Percentiles rank a stretch among this genome's conserved stretches.
These are phyloP conservation scores for Scheffersomyces quercinus DNA, from an alignment of 1,139 yeast genomes.

Conservation along the genomic window DNA sequence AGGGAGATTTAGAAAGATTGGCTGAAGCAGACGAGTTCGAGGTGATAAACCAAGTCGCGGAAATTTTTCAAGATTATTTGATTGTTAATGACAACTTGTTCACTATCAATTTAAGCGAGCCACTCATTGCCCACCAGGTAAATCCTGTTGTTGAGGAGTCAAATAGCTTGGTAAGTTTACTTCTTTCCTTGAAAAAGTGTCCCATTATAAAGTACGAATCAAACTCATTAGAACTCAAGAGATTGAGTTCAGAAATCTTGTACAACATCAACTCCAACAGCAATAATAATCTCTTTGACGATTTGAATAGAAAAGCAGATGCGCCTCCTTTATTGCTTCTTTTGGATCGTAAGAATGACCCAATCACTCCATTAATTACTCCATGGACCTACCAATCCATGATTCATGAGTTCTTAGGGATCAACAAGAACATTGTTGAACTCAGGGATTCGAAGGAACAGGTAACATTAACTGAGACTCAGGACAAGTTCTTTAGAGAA, in stretches of 20 bases:
- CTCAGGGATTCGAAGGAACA: constrained; percentile 57
- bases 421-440: constrained; percentile 76
- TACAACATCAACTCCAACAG: constrained; percentile 59
- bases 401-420: constrained; percentile 90
- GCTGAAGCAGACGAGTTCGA: constrained; percentile 93
- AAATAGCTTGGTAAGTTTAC: constrained; percentile 60
- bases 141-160: constrained; percentile 42
- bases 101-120: constrained; percentile 30
- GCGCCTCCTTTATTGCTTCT: constrained; percentile 75
- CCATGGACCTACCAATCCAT: constrained; percentile 99
- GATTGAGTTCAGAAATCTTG: constrained; percentile 70
- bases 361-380: constrained; percentile 83
- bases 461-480: constrained; percentile 53
- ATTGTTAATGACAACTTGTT: constrained; percentile 72
- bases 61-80: constrained; percentile 80
- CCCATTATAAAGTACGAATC: constrained; percentile 79
- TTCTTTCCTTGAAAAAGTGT: constrained; percentile 71
- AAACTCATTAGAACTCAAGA: constrained; percentile 60
- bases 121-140: constrained; percentile 3
- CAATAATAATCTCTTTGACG: constrained; percentile 65
- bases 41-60: constrained; percentile 71
- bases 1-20: constrained; percentile 75
- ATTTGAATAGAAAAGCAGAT: constrained; percentile 54
- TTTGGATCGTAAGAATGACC: constrained; percentile 84
- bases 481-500: constrained; percentile 75